Conservation (phyloP, 345 rosid genomes). For the Laguncularia racemosa region DNA sequence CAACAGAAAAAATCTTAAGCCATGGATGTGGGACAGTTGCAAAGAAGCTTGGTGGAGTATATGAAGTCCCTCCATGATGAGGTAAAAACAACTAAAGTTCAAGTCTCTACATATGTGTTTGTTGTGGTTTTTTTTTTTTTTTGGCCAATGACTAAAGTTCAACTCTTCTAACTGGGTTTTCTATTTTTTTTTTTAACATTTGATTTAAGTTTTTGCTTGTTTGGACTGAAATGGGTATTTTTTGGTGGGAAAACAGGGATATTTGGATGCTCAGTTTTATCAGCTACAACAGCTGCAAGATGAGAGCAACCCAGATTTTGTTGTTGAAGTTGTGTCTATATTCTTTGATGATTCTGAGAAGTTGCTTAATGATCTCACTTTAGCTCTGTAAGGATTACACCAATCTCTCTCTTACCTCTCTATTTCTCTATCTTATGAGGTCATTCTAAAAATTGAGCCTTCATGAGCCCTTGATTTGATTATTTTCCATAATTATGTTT, state of each 20-base stretch:
- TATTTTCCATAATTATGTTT: too few relatives aligned
- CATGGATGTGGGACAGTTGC: constrained; percentile 79
- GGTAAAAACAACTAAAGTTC: constrained; percentile 22
- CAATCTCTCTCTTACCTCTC: constrained; percentile 1
- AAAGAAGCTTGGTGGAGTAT: constrained; percentile 64
- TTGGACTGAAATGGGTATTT: too few relatives aligned
- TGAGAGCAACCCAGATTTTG: constrained; percentile 94
- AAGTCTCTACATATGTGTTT: neutral
- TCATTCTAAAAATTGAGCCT: neutral
- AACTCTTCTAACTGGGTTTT: too few relatives aligned
- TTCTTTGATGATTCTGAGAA: constrained; percentile 91
- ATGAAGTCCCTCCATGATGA: constrained; percentile 68
- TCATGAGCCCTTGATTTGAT: too few relatives aligned
- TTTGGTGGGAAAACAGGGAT: constrained; percentile 32
- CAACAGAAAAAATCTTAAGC: neutral
- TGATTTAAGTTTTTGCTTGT: too few relatives aligned
- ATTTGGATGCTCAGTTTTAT: constrained; percentile 73
- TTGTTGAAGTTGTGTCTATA: constrained; percentile 73
- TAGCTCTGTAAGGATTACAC: constrained; percentile 40
- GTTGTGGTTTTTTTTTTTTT: constrained; percentile 1
- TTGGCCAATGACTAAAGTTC: constrained; percentile 8
- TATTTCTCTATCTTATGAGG: neutral
- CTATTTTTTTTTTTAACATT: too few relatives aligned
- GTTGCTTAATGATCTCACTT: constrained; percentile 75
- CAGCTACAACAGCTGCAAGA: constrained; percentile 92